Conservation (phyloP, 768 basidiomycete species). For the Xerocomus potaroensis region DNA sequence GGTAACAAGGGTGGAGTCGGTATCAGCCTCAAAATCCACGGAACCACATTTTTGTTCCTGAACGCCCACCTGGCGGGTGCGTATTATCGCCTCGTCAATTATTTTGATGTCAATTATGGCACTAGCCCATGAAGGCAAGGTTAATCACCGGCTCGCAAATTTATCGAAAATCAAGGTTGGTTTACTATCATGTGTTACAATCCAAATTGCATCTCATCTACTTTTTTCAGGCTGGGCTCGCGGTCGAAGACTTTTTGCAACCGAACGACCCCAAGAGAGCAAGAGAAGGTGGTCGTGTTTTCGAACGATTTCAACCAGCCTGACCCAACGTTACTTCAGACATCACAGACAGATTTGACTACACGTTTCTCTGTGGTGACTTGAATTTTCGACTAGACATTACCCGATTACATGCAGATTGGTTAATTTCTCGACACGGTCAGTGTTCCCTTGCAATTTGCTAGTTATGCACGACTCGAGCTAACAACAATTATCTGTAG, state of each 20-base stretch:
- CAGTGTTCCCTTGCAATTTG: conserved; percentile 5
- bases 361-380: conserved; percentile 85
- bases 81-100: conserved; percentile 2
- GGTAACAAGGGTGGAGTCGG: conserved; percentile 95
- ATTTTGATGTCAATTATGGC: neutral
- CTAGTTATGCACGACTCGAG: neutral
- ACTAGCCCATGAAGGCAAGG: conserved; percentile 71
- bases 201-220: neutral
- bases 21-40: conserved; percentile 79
- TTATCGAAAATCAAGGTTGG: conserved; percentile 81
- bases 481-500: conserved; percentile 35
- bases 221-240: conserved; percentile 56
- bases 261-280: conserved; percentile 58
- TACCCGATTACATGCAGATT: conserved; percentile 89
- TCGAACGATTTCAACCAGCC: neutral
- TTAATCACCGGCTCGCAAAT: conserved; percentile 79
- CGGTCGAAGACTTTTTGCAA: conserved; percentile 72
- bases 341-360: conserved; percentile 85
- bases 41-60: conserved; percentile 81
- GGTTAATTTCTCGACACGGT: conserved; percentile 85
- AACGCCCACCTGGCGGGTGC: conserved; percentile 88
- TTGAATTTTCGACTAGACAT: conserved; percentile 90
- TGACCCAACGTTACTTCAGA: conserved; percentile 36
- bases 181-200: neutral
- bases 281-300: conserved; percentile 56